phyloP scores from a whole-genome alignment of 768 basidiomycete genomes.

The Auricularia sp. region DNA sequence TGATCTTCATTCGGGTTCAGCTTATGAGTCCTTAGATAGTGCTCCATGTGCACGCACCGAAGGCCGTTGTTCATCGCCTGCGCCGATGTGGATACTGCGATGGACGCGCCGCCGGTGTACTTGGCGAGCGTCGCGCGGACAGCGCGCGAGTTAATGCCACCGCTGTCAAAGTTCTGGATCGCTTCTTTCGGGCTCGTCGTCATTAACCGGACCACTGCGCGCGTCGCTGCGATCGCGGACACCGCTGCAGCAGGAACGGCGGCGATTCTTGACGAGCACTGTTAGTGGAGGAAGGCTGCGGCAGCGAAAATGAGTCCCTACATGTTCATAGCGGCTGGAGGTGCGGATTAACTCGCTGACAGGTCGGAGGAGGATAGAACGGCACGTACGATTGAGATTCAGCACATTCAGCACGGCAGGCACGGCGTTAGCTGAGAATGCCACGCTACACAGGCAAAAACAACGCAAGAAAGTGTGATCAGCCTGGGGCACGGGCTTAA shows the following conservation, averaged over 20 bases:
- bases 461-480: not conserved
- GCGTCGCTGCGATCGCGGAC: not conserved
- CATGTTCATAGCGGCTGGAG: not conserved
- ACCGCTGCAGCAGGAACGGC: not conserved
- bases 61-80: not conserved
- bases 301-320: too few relatives aligned
- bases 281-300: too few relatives aligned
- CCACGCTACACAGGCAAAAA: not conserved
- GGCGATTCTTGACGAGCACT: not conserved
- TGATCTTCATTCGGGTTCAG: not conserved
- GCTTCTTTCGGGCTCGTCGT: not conserved
- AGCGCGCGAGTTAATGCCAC: not conserved
- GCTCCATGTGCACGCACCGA: not conserved
- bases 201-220: not conserved
- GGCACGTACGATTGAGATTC: not conserved
- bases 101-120: not conserved
- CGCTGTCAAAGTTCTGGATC: not conserved
- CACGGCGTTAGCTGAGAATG: not conserved
- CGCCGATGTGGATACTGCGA: not conserved
- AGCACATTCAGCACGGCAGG: not conserved
- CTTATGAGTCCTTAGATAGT: not conserved
- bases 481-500: conserved; percentile 4
- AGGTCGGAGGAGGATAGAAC: too few relatives aligned
- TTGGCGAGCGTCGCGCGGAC: not conserved
- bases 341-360: too few relatives aligned